Base-by-base conservation (phyloP, 2,329 filamentous ascomycete species). In the Trichoderma guizhouense region DNA sequence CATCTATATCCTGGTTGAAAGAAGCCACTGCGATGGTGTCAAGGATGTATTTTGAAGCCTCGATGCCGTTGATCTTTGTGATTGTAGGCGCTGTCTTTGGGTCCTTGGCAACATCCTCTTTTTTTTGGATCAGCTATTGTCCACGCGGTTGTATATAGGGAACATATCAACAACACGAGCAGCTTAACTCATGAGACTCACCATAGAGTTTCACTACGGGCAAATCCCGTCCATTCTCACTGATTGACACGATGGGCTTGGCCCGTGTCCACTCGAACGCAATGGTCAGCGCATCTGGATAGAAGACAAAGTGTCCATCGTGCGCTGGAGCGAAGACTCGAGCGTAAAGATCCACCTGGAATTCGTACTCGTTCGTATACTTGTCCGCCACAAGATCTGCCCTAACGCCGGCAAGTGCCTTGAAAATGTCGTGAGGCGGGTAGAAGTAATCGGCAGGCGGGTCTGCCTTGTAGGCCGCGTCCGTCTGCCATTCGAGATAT, bases 221-320 rank as follows among this genome's bases (percentile, higher is more conserved):
- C 57, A 76, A 21, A 7, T 72, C 72, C 1, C 6, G 61, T 47
- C 76, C 75, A 47, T 82, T 79, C 57, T 82, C 77, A 73, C 79
- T 80, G 64, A 82, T 75, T 7, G 82, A 83, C 6, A 83, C 78
- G 76, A 91, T 73, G 77, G 83, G 79, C 14, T 53, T 47, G 43
- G 63, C 58, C 7, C 74, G 74, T 21, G 11, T 71, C 63, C 64
- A 76, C 15, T 39, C 63, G 61, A 76, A 74, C 14, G 71, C 71
- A 15, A 47, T 71, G 3, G 61, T 26, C 7, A 76, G 30, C 28
- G 73, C 61, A 70, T 76, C 75, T 32, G 72, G 69, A 36, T 72
- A 73, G 4, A 75, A 68, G 55, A 72, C 80, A 65, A 91, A 89
- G 76, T 93, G 91, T 1, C 90, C 89, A 76, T 93, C 91, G 74